Evolutionary conservation across 1,284 basidiomycete species (phyloP).

Genomic region (Taiwanofungus camphoratus): DNA sequence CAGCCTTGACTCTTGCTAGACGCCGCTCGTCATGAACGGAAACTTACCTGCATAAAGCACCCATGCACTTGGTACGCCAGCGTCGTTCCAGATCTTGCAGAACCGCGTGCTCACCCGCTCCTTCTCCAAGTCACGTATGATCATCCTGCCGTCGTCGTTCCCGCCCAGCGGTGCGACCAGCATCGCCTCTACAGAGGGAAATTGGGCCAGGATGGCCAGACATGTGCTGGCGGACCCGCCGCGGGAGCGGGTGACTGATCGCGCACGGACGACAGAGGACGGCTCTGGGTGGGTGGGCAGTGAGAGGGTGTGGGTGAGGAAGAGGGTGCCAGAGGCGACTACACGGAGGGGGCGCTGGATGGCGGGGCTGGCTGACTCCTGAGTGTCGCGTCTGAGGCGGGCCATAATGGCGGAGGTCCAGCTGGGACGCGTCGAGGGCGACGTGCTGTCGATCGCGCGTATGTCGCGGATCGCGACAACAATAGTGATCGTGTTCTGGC

Average conservation of each 20-base stretch:
- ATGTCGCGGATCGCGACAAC: too few species aligned
- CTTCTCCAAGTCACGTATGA: slow-evolving; percentile 58
- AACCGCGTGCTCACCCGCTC: slow-evolving; percentile 65
- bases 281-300: slow-evolving; percentile 58
- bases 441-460: too few species aligned
- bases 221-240: slow-evolving; percentile 69
- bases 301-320: slow-evolving; percentile 64
- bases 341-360: slow-evolving; percentile 51
- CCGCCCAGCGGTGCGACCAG: slow-evolving; percentile 71
- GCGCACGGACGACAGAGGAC: slow-evolving; percentile 55
- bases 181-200: slow-evolving; percentile 56
- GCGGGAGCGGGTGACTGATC: slow-evolving; percentile 57
- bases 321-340: slow-evolving; percentile 72
- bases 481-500: too few species aligned
- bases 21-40: not conserved
- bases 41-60: slow-evolving; percentile 63
- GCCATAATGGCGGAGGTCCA: too few species aligned
- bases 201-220: slow-evolving; percentile 67
- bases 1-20: too few species aligned
- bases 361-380: slow-evolving; percentile 16
- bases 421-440: too few species aligned
- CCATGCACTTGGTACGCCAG: slow-evolving; percentile 77
- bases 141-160: slow-evolving; percentile 57
- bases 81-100: slow-evolving; percentile 66
- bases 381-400: slow-evolving; percentile 27